phyloP scores from a whole-genome alignment of 495 filamentous ascomycete species.

The Aspergillus kassunensis region DNA sequence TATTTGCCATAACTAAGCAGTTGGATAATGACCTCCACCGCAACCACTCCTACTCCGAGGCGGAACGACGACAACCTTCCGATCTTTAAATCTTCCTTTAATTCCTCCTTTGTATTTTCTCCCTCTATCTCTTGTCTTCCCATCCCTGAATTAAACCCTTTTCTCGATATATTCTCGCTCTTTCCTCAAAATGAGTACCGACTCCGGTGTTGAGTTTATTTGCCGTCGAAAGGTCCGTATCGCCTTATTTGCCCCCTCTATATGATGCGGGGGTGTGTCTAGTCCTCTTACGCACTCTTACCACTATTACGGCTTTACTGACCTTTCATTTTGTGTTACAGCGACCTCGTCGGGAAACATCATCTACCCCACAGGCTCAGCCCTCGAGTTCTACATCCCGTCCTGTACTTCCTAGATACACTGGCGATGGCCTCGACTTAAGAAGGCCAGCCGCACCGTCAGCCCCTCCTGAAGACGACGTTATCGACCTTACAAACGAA shows the following conservation, averaged over 20 bases:
- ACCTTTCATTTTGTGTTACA: constrained; percentile 14
- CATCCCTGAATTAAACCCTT: neutral
- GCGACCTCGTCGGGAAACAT: constrained; percentile 40
- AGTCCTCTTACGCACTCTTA: neutral
- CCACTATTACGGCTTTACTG: neutral
- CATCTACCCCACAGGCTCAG: constrained; percentile 22
- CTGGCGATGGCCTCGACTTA: constrained; percentile 49
- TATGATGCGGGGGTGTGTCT: constrained; percentile 21
- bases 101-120: constrained; percentile 2
- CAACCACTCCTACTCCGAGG: constrained; percentile 1
- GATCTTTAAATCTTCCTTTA: neutral
- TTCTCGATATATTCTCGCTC: neutral
- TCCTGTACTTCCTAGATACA: constrained; percentile 19
- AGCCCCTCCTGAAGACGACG: constrained; percentile 25
- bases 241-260: constrained; percentile 1
- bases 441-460: constrained; percentile 41
- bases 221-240: constrained; percentile 40
- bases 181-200: constrained; percentile 30
- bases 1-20: constrained; percentile 12
- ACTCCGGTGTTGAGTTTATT: constrained; percentile 36
- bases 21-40: constrained; percentile 10
- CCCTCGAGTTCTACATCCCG: constrained; percentile 21
- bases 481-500: constrained; percentile 56
- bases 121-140: neutral
- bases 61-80: neutral